phyloP scores from a whole-genome alignment of 2,329 filamentous ascomycete genomes.

The Acarospora socialis region DNA sequence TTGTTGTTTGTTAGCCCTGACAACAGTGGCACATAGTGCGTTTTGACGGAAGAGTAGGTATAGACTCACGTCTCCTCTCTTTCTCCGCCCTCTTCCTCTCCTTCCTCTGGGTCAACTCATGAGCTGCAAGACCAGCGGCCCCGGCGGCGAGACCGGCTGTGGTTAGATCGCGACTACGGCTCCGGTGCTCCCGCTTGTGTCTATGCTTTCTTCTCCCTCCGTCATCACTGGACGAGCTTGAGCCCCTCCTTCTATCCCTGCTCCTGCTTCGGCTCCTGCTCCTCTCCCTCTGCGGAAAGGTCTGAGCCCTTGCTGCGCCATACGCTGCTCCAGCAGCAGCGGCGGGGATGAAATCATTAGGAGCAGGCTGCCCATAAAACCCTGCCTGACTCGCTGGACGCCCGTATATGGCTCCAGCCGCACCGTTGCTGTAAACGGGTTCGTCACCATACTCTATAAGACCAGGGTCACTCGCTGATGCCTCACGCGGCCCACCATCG shows the following conservation, averaged over 20 bases:
- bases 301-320: constrained; percentile 15
- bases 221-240: constrained; percentile 26
- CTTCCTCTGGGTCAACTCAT: constrained; percentile 41
- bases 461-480: constrained; percentile 33
- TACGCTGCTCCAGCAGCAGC: constrained; percentile 18
- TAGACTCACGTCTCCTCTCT: constrained; percentile 35
- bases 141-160: constrained; percentile 44
- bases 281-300: constrained; percentile 26
- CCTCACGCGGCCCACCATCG: constrained; percentile 31
- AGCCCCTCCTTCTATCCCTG: constrained; percentile 23
- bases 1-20: constrained; percentile 9
- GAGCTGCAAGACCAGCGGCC: constrained; percentile 41
- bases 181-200: constrained; percentile 16
- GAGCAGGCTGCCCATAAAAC: constrained; percentile 21
- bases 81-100: constrained; percentile 42
- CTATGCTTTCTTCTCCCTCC: constrained; percentile 20
- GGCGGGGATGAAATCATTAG: constrained; percentile 29
- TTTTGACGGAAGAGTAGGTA: constrained; percentile 4
- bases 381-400: constrained; percentile 24
- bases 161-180: constrained; percentile 26
- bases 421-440: constrained; percentile 44
- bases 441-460: constrained; percentile 52
- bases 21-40: constrained; percentile 1
- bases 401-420: constrained; percentile 32
- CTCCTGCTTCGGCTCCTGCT: constrained; percentile 36